Conservation (phyloP, 23 red algal genomes). For the Gracilaria gracilis region DNA sequence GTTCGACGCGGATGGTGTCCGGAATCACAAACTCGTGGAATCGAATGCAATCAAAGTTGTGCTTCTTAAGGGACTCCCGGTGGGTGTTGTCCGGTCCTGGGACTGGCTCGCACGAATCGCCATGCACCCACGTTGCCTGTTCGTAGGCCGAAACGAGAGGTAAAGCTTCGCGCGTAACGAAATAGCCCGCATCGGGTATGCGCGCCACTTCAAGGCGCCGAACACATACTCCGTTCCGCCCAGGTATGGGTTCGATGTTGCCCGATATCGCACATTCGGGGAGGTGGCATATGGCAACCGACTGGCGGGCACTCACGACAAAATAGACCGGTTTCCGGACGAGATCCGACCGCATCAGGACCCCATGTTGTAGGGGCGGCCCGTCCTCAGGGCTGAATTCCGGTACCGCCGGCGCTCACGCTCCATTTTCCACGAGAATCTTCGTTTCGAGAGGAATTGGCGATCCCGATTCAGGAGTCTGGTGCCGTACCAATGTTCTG, state of each 20-base stretch:
- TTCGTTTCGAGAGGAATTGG: constrained; percentile 3
- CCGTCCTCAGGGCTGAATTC: constrained; percentile 5
- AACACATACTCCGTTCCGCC: neutral
- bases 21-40: too few species aligned
- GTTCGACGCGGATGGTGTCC: too few species aligned
- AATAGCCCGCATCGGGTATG: neutral
- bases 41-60: too few species aligned
- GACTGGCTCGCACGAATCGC: too few species aligned
- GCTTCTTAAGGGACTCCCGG: too few species aligned
- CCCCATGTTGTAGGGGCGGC: neutral
- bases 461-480: constrained; percentile 11
- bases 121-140: too few species aligned
- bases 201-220: neutral
- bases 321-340: neutral
- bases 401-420: constrained; percentile 15
- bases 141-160: neutral
- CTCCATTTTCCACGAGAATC: neutral
- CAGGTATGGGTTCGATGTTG: constrained; percentile 1
- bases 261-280: neutral
- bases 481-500: constrained; percentile 15
- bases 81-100: too few species aligned
- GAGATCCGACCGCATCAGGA: neutral
- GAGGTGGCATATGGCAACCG: constrained; percentile 18
- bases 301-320: neutral
- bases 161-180: neutral